These are phyloP conservation scores for Lasiodiplodia hormozganensis DNA, from an alignment of 2,329 filamentous ascomycete genomes.

Conservation along the genomic window DNA sequence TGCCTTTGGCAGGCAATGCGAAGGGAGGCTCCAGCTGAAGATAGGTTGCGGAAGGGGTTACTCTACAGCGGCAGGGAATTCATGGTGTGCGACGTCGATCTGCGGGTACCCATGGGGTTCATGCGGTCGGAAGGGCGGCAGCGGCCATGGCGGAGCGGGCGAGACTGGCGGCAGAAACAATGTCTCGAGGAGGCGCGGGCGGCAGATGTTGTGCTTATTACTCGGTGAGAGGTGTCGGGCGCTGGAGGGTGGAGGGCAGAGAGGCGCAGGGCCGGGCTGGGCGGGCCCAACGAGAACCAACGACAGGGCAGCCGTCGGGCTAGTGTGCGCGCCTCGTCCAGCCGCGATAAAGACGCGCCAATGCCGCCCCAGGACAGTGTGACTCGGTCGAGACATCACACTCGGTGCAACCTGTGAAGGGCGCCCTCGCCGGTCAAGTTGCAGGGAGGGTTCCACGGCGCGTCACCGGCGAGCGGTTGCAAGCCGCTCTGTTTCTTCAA, in stretches of 20 bases:
- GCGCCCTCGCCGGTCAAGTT: not conserved
- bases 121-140: constrained; percentile 9
- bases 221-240: constrained; percentile 1
- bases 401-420: constrained; percentile 1
- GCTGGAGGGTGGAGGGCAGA: not conserved
- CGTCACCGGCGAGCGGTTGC: constrained; percentile 11
- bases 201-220: constrained; percentile 6
- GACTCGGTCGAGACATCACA: constrained; percentile 11
- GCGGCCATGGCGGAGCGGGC: not conserved
- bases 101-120: constrained; percentile 21
- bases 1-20: constrained; percentile 2
- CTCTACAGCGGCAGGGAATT: constrained; percentile 19
- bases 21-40: constrained; percentile 26
- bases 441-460: not conserved
- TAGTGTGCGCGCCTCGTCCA: constrained; percentile 2
- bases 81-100: constrained; percentile 22
- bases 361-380: not conserved
- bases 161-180: not conserved
- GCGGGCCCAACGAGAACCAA: constrained; percentile 1
- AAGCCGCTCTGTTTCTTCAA: constrained; percentile 7
- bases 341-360: constrained; percentile 16
- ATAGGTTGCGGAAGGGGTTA: constrained; percentile 22
- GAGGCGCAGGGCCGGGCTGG: constrained; percentile 4
- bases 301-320: not conserved
- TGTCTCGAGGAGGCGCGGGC: constrained; percentile 10